These are phyloP conservation scores for Aspergillus sp. DNA, from an alignment of 2,329 filamentous ascomycete species.

Conservation along the genomic window DNA sequence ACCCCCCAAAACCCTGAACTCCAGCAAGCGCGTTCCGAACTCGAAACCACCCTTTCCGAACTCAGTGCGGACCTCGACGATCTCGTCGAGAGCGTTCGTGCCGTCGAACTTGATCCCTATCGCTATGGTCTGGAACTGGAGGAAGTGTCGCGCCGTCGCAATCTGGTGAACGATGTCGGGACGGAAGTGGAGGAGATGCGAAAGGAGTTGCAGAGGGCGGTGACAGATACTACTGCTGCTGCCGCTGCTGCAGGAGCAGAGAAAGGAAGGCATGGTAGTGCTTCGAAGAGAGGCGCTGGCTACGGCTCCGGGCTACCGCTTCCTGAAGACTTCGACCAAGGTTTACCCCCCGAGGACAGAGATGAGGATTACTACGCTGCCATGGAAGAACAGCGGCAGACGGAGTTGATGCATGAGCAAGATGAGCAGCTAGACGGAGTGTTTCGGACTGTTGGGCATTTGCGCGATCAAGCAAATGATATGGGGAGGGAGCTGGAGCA, in stretches of 20 bases:
- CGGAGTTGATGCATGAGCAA: slow-evolving; percentile 88
- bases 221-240: slow-evolving; percentile 33
- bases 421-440: slow-evolving; percentile 89
- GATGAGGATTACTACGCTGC: slow-evolving; percentile 61
- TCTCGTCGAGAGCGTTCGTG: slow-evolving; percentile 76
- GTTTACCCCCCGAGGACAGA: slow-evolving; percentile 32
- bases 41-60: slow-evolving; percentile 66
- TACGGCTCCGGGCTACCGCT: slow-evolving; percentile 46
- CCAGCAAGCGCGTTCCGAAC: slow-evolving; percentile 59
- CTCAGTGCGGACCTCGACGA: slow-evolving; percentile 81
- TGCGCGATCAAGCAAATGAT: slow-evolving; percentile 81
- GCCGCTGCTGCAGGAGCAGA: slow-evolving; percentile 27
- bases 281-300: too few relatives aligned
- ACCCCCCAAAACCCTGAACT: slow-evolving; percentile 63
- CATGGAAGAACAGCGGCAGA: slow-evolving; percentile 85
- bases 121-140: slow-evolving; percentile 75
- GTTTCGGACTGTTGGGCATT: slow-evolving; percentile 82
- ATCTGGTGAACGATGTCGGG: slow-evolving; percentile 81
- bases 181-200: slow-evolving; percentile 84
- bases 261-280: neutral
- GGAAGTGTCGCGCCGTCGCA: slow-evolving; percentile 71
- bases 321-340: slow-evolving; percentile 49
- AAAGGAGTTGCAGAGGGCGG: slow-evolving; percentile 62
- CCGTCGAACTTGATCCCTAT: slow-evolving; percentile 78
- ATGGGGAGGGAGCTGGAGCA: slow-evolving; percentile 97